Evolutionary conservation across 768 basidiomycete species (phyloP).

Genomic region (Tylopilus sp.): DNA sequence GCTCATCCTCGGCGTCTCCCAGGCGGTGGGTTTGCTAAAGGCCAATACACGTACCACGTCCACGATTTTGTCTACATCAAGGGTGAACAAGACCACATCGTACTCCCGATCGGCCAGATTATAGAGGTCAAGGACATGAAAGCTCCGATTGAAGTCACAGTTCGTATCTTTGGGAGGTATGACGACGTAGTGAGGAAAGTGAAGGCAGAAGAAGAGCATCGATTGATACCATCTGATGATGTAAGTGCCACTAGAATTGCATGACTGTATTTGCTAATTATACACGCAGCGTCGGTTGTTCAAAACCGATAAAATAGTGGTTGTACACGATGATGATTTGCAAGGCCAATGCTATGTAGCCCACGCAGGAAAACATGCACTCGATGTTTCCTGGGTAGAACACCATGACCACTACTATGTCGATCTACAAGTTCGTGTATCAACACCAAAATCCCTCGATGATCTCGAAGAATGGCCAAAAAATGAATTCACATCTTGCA

Average conservation of each 20-base stretch:
- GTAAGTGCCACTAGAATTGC: constrained; percentile 25
- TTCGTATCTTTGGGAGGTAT: constrained; percentile 46
- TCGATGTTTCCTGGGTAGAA: constrained; percentile 39
- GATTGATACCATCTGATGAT: constrained; percentile 38
- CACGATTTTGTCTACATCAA: constrained; percentile 62
- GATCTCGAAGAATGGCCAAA: constrained; percentile 25
- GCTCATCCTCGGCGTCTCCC: constrained; percentile 26
- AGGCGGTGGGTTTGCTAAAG: constrained; percentile 36
- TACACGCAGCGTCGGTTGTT: constrained; percentile 38
- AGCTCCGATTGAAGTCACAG: constrained; percentile 27
- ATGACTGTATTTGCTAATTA: constrained; percentile 3
- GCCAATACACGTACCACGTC: constrained; percentile 49
- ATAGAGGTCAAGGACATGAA: constrained; percentile 32
- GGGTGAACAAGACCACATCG: constrained; percentile 24
- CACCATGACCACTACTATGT: constrained; percentile 60
- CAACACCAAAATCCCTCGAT: constrained; percentile 18
- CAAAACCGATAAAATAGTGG: constrained; percentile 28
- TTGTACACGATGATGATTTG: constrained; percentile 36
- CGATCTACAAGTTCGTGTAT: constrained; percentile 30
- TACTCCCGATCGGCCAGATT: constrained; percentile 57
- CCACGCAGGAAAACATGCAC: constrained; percentile 32
- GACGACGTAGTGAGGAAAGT: constrained; percentile 35
- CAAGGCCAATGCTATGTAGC: constrained; percentile 56
- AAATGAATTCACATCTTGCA: constrained; percentile 36
- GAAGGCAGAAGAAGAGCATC: constrained; percentile 11